Evolutionary conservation across 2,329 filamentous ascomycete genomes (phyloP).

Genomic region (Seiridium unicorne): DNA sequence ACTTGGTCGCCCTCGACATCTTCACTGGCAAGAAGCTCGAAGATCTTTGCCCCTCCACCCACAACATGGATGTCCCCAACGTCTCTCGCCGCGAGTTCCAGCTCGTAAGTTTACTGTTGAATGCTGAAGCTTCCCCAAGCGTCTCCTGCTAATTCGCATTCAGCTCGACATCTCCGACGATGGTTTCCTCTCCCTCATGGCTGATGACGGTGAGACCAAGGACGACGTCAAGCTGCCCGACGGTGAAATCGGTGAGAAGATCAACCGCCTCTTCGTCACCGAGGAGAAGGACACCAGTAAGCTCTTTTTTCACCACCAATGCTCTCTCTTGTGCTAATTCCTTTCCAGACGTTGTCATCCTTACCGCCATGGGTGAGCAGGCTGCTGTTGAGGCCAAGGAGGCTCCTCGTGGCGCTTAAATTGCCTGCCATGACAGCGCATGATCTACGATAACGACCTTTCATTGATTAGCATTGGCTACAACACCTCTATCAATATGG

Average conservation of each 20-base stretch:
- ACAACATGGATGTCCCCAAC: constrained; percentile 97
- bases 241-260: constrained; percentile 83
- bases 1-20: constrained; percentile 96
- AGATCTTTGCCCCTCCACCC: constrained; percentile 97
- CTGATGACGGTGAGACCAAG: constrained; percentile 81
- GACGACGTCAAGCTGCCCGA: constrained; percentile 95
- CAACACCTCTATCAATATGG: constrained; percentile 8
- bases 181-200: constrained; percentile 92
- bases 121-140: not conserved
- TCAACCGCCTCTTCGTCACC: constrained; percentile 72
- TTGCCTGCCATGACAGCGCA: constrained; percentile 13
- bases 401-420: constrained; percentile 56
- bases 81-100: constrained; percentile 89
- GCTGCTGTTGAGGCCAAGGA: constrained; percentile 91
- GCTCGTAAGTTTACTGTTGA: constrained; percentile 65
- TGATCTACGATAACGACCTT: constrained; percentile 23
- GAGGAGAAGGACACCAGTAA: constrained; percentile 95
- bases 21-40: constrained; percentile 99
- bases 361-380: constrained; percentile 96
- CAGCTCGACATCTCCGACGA: constrained; percentile 93
- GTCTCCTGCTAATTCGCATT: constrained; percentile 14
- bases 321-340: constrained; percentile 17
- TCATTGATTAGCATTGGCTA: constrained; percentile 12
- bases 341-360: constrained; percentile 76
- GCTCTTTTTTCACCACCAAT: constrained; percentile 27